Conservation (phyloP, 2,329 filamentous ascomycete genomes). For the Fusarium equiseti region DNA sequence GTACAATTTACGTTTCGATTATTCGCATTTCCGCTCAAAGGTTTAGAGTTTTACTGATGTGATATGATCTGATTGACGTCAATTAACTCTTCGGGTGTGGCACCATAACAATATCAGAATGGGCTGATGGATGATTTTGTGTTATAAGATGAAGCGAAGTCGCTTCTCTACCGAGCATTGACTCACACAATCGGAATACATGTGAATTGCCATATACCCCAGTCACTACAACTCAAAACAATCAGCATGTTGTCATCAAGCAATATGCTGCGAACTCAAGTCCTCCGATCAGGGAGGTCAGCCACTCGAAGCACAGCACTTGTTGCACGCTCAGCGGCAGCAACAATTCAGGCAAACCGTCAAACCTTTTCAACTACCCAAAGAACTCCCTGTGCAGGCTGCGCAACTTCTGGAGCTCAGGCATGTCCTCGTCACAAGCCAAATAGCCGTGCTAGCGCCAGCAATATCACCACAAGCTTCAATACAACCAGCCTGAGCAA, state of each 20-base stretch:
- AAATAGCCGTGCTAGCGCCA: constrained; percentile 20
- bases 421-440: constrained; percentile 32
- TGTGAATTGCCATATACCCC: neutral
- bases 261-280: constrained; percentile 34
- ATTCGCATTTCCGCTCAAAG: neutral
- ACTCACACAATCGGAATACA: neutral
- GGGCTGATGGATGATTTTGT: neutral
- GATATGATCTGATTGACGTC: constrained; percentile 24
- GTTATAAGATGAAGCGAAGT: constrained; percentile 15
- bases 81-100: neutral
- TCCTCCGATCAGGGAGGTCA: constrained; percentile 25
- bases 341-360: constrained; percentile 7
- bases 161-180: neutral
- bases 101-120: constrained; percentile 6
- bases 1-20: constrained; percentile 13
- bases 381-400: constrained; percentile 29
- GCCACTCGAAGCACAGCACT: constrained; percentile 27
- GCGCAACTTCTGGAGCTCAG: constrained; percentile 20
- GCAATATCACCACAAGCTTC: constrained; percentile 22
- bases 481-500: constrained; percentile 22
- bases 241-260: constrained; percentile 28
- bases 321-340: constrained; percentile 26
- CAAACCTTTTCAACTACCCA: constrained; percentile 38
- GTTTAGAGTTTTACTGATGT: constrained; percentile 14
- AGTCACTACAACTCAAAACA: neutral